Evolutionary conservation across 495 filamentous ascomycete species (phyloP), one percentile per base, ranked within the genome.

Genomic region (Talaromyces borbonicus): DNA sequence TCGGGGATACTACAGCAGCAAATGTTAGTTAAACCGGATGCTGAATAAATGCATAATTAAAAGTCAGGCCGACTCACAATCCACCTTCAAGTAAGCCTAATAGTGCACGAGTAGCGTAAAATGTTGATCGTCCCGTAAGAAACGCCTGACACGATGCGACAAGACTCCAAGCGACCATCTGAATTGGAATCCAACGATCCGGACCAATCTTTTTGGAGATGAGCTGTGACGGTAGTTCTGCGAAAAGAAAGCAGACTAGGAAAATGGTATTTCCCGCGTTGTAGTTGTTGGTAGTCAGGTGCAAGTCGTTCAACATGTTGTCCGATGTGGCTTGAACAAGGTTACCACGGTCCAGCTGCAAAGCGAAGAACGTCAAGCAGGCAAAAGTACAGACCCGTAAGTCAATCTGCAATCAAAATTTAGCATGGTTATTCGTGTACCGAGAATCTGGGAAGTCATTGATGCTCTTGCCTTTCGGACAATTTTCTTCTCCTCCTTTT

Each of bases 121-220:
- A 93, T 0, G 78, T 75, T 0, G 57, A 52, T n/a, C 71, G 66
- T 1, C 78, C 77, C 27, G 59, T 69, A 6, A 93, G 55, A 47
- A 79, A 80, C 8, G 83, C 78, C 60, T 90, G 85, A 32, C 67
- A 72, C 18, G 68, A 63, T 0, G 85, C 84, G 25, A 90, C 77
- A 7, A 88, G 50, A 54, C 80, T 84, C 84, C 87, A 93, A 3
- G 73, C 68, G 1, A 87, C 65, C 75, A 90, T 90, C 53, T 90
- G 85, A 22, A 81, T 63, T 0, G 87, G 86, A 43, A 95, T 90
- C 84, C 87, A 93, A 24, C 77, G 73, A 57, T 93, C 87, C 0
- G 87, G 85, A 0, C 88, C 88, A 19, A 90, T 48, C 57, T 72
- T 75, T 56, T 90, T 89, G 19, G 73, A 78, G 19, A 88, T 59